Evolutionary conservation across 2,329 filamentous ascomycete genomes (phyloP).

Genomic region (Apiospora aurea): DNA sequence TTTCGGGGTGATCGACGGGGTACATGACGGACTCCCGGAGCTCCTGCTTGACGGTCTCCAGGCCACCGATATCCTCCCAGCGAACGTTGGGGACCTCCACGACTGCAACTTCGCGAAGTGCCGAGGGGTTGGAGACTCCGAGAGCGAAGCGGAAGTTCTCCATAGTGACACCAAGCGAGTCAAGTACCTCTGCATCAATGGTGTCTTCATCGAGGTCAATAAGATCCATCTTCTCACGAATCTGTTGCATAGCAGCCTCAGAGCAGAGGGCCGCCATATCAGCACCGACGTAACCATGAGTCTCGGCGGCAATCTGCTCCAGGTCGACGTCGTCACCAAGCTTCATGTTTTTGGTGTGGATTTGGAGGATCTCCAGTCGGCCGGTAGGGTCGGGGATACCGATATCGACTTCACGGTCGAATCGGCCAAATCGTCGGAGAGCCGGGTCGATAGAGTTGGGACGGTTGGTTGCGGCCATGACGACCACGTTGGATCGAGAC

Average conservation of each 20-base stretch:
- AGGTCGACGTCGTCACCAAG: conserved; percentile 95
- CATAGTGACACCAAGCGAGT: conserved; percentile 98
- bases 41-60: conserved; percentile 98
- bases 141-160: conserved; percentile 99
- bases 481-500: conserved; percentile 96
- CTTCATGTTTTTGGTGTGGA: conserved; percentile 99
- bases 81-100: conserved; percentile 99
- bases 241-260: conserved; percentile 99
- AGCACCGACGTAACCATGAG: conserved; percentile 98
- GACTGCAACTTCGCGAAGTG: conserved; percentile 96
- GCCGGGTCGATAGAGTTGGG: conserved; percentile 99
- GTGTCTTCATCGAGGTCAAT: conserved; percentile 99
- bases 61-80: conserved; percentile 99
- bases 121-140: conserved; percentile 97
- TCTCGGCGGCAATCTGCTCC: conserved; percentile 95
- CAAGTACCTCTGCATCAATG: conserved; percentile 96
- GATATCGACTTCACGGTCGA: conserved; percentile 98
- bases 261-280: conserved; percentile 98
- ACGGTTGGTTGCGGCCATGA: conserved; percentile 99
- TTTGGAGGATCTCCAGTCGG: conserved; percentile 97
- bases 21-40: conserved; percentile 99
- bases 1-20: conserved; percentile 98
- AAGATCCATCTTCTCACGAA: conserved; percentile 99
- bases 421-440: conserved; percentile 96
- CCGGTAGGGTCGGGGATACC: conserved; percentile 97